These are phyloP conservation scores for Tolypocladium ophioglossoides DNA, from an alignment of 2,329 filamentous ascomycete genomes.

Conservation along the genomic window DNA sequence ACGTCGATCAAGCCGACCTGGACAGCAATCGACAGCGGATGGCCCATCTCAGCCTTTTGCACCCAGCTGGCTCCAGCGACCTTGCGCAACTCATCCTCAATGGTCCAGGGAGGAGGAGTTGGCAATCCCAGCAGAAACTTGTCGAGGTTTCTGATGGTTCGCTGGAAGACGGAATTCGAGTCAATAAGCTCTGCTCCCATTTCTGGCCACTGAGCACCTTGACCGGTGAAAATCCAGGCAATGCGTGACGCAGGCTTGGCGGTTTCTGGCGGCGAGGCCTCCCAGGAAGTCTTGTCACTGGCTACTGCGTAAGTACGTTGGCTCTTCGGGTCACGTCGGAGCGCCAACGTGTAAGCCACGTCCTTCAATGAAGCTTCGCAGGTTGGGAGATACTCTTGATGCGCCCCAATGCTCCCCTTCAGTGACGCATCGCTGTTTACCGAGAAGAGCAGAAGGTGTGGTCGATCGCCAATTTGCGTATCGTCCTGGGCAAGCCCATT, in stretches of 20 bases:
- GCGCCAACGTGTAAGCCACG: neutral
- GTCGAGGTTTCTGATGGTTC: slow-evolving; percentile 4
- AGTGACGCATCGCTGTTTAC: neutral
- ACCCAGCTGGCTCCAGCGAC: slow-evolving; percentile 5
- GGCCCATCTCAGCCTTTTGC: slow-evolving; percentile 21
- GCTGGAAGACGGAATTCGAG: slow-evolving; percentile 1
- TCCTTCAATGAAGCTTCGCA: neutral
- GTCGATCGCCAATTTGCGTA: neutral
- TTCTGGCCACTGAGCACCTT: slow-evolving; percentile 23
- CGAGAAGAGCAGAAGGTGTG: neutral
- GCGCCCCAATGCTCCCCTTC: slow-evolving; percentile 11
- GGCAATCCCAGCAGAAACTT: slow-evolving; percentile 2
- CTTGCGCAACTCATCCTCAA: slow-evolving; percentile 11
- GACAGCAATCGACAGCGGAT: slow-evolving; percentile 30
- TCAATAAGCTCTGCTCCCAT: slow-evolving; percentile 17
- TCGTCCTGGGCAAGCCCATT: no score
- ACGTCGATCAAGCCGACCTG: slow-evolving; percentile 32
- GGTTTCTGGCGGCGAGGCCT: neutral
- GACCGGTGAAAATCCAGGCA: slow-evolving; percentile 20
- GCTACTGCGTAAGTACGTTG: neutral
- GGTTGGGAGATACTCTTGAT: slow-evolving; percentile 2
- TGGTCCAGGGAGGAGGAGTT: slow-evolving; percentile 3
- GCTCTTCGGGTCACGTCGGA: neutral
- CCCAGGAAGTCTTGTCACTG: neutral
- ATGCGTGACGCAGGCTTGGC: neutral